Percentiles rank a stretch among this genome's conserved stretches.
phyloP scores from a whole-genome alignment of 2,329 filamentous ascomycete genomes.

The Phoma herbarum region DNA sequence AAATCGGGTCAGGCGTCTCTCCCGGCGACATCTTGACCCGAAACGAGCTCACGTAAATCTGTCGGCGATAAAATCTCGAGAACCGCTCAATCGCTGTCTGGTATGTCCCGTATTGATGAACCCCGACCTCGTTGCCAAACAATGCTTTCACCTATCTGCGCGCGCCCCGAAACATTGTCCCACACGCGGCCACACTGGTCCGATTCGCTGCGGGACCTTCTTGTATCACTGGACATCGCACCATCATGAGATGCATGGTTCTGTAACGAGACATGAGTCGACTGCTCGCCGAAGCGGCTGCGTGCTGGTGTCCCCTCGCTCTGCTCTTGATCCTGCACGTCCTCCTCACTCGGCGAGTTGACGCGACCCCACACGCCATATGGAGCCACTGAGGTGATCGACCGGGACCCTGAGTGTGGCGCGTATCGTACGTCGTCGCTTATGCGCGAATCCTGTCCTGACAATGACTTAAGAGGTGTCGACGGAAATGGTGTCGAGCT shows the following conservation, averaged over 20 bases:
- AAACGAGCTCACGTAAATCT: slow-evolving; percentile 23
- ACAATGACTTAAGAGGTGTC: slow-evolving; percentile 29
- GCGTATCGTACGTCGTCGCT: slow-evolving; percentile 35
- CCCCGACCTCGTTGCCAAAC: slow-evolving; percentile 2
- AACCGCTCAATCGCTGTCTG: slow-evolving; percentile 25
- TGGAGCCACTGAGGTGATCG: slow-evolving; percentile 28
- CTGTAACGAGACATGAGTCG: slow-evolving; percentile 35
- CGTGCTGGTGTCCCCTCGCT: slow-evolving; percentile 15
- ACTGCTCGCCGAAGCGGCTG: slow-evolving; percentile 25
- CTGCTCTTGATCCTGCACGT: slow-evolving; percentile 17
- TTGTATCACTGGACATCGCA: slow-evolving; percentile 26
- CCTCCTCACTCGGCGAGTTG: slow-evolving; percentile 13
- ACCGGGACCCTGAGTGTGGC: slow-evolving; percentile 27
- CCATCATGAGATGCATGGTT: slow-evolving; percentile 37
- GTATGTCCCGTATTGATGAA: slow-evolving; percentile 26
- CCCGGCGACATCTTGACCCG: neutral
- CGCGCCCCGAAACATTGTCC: slow-evolving; percentile 23
- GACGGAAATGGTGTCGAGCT: slow-evolving; percentile 23
- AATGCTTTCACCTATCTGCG: slow-evolving; percentile 23
- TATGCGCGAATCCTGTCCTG: slow-evolving; percentile 28
- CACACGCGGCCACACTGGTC: slow-evolving; percentile 18
- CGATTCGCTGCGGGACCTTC: slow-evolving; percentile 31
- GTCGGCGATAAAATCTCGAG: slow-evolving; percentile 32
- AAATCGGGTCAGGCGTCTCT: neutral
- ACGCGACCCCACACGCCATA: slow-evolving; percentile 15